Evolutionary conservation across 1,284 basidiomycete genomes (phyloP).

Genomic region (Kwoniella shivajii): DNA sequence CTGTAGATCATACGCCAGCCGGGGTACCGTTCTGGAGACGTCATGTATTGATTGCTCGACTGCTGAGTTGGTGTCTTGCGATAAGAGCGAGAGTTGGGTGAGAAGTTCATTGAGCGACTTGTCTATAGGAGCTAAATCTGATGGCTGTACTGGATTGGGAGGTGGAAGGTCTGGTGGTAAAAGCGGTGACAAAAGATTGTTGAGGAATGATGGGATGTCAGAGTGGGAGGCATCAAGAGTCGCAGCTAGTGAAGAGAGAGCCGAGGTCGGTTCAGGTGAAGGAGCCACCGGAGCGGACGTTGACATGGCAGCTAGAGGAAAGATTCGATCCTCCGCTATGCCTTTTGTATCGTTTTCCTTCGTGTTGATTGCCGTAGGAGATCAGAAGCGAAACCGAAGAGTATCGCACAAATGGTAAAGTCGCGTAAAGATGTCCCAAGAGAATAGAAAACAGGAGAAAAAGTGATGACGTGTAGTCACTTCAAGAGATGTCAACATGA

Average conservation of each 20-base stretch:
- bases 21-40: conserved; percentile 80
- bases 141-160: conserved; percentile 19
- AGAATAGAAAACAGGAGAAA: too few species aligned
- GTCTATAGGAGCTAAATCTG: conserved; percentile 69
- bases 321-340: too few species aligned
- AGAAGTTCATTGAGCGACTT: conserved; percentile 71
- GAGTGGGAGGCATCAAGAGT: conserved; percentile 43
- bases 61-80: conserved; percentile 78
- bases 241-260: conserved; percentile 40
- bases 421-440: too few species aligned
- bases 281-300: conserved; percentile 8
- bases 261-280: conserved; percentile 18
- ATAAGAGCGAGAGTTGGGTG: conserved; percentile 74
- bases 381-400: too few species aligned
- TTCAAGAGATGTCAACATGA: too few species aligned
- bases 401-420: too few species aligned
- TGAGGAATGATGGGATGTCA: conserved; percentile 51
- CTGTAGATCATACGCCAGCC: conserved; percentile 88
- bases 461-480: too few species aligned
- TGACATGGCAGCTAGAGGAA: too few species aligned
- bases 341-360: too few species aligned
- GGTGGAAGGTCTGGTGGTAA: conserved; percentile 24
- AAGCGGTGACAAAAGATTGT: conserved; percentile 40
- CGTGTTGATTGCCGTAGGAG: neutral
- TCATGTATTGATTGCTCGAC: conserved; percentile 87